Base-by-base conservation (phyloP, 169 alveolate genomes). In the Plasmodium berghei region DNA sequence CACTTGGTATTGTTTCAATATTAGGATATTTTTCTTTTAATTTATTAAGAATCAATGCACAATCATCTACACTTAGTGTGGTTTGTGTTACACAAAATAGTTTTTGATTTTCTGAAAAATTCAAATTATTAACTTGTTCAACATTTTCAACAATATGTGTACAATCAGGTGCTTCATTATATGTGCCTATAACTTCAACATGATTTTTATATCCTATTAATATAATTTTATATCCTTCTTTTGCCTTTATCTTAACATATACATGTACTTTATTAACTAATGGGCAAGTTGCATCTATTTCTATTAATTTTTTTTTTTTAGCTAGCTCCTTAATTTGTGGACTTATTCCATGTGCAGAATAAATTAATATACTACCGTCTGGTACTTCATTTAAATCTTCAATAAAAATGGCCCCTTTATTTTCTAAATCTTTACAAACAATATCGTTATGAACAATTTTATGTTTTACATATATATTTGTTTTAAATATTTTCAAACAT, bases 251-350 rank as follows among this genome's bases (percentile, higher is more conserved):
- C 73, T 93, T 88, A 58, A 94, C 97, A 67, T 95, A 95, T 16
- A 95, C 97, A 52, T 95, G 97, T 40, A 95, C 97, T 87, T 95
- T 95, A 87, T 85, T 93, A 49, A 95, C 97, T 40, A 95, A 88
- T 9, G 97, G 97, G 66, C 97, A 95, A 1, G 97, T 93, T 22
- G 97, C 97, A 70, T 95, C 97, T 34, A 95, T 93, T 55, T 90
- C 96, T 9, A 71, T 63, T 24, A 95, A 72, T 9, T 92, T 88
- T 58, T 95, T 90, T 16, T 72, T 66, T 75, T 70, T 77, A 14
- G 96, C 97, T 28, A 52, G 58, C 52, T 92, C 95, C 18, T 91
- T 63, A 12, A 94, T 94, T 20, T 88, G 93, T 0, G 97, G 97
- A 8, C 96, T 80, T 0, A 95, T 93, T 14, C 97, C 97, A 80